These are phyloP conservation scores for Henckelia pumila DNA, from an alignment of 257 asterid species.

Conservation along the genomic window DNA sequence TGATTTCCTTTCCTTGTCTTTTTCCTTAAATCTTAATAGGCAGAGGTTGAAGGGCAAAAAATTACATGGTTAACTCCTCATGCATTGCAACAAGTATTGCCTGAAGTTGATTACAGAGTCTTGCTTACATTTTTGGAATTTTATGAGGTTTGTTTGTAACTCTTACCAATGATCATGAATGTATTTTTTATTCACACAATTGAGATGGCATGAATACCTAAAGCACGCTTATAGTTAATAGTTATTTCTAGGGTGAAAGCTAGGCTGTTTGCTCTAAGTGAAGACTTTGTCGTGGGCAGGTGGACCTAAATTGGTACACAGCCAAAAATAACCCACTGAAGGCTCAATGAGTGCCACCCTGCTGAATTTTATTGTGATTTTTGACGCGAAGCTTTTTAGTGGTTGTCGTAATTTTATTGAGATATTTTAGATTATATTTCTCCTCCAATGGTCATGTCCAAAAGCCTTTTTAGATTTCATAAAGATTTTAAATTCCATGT, in stretches of 20 bases:
- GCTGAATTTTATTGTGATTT: neutral
- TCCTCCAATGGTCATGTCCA: neutral
- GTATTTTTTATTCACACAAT: neutral
- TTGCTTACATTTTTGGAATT: conserved; percentile 89
- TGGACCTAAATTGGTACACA: neutral
- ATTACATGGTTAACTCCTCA: conserved; percentile 98
- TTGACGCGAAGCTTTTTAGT: neutral
- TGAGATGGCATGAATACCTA: neutral
- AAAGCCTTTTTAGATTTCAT: neutral
- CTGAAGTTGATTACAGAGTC: conserved; percentile 87
- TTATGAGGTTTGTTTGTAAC: conserved; percentile 61
- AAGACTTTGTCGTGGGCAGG: neutral
- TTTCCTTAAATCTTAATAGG: conserved; percentile 41
- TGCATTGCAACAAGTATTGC: conserved; percentile 92
- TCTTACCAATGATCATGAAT: conserved; percentile 1
- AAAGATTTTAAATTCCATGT: neutral
- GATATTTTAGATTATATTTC: too few species aligned
- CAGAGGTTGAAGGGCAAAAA: conserved; percentile 89
- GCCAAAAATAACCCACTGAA: neutral
- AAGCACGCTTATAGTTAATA: neutral
- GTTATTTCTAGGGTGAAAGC: neutral
- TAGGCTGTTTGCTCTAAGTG: neutral
- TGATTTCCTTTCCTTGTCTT: conserved; percentile 5
- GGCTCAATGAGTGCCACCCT: neutral
- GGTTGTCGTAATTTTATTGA: neutral